These are phyloP conservation scores for Strobilomyces echinocephalus DNA, from an alignment of 768 basidiomycete species.

Conservation along the genomic window DNA sequence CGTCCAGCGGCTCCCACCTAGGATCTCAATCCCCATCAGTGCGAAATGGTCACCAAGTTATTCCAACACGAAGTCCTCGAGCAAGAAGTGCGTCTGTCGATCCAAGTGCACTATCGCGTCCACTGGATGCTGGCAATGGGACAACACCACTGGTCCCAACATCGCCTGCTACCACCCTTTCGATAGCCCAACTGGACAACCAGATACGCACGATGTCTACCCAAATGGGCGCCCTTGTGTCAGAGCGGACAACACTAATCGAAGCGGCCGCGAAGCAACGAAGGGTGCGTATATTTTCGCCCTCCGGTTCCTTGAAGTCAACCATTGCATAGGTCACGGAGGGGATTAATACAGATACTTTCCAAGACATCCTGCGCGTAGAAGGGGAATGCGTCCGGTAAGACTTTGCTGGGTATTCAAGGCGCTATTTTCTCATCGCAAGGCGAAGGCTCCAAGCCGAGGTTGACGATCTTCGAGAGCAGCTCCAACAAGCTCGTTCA, in stretches of 20 bases:
- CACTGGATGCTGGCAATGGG: not conserved
- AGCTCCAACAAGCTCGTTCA: slow-evolving; percentile 25
- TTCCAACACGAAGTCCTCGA: slow-evolving; percentile 7
- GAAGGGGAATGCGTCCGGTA: slow-evolving; percentile 37
- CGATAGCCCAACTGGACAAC: slow-evolving; percentile 31
- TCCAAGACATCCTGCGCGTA: slow-evolving; percentile 24
- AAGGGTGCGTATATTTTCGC: slow-evolving; percentile 16
- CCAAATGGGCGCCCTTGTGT: slow-evolving; percentile 34
- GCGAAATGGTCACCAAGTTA: not conserved
- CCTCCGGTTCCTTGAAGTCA: not conserved
- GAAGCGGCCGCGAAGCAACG: slow-evolving; percentile 19
- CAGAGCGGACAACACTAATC: slow-evolving; percentile 33
- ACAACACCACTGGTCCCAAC: not conserved
- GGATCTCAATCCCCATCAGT: not conserved
- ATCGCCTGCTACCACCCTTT: slow-evolving; percentile 10
- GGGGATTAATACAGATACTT: slow-evolving; percentile 12
- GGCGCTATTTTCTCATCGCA: not conserved
- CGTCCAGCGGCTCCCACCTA: not conserved
- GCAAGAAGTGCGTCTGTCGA: slow-evolving; percentile 22
- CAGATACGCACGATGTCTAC: slow-evolving; percentile 34
- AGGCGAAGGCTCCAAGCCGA: slow-evolving; percentile 29
- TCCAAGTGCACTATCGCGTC: slow-evolving; percentile 11
- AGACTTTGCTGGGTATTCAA: not conserved
- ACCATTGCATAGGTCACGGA: slow-evolving; percentile 11
- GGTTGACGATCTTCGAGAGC: slow-evolving; percentile 25